Percentiles rank a stretch among this genome's conserved stretches.
These are phyloP conservation scores for Mortierella sp. DNA, from an alignment of 371 early-diverging fungal genomes.

Conservation along the genomic window DNA sequence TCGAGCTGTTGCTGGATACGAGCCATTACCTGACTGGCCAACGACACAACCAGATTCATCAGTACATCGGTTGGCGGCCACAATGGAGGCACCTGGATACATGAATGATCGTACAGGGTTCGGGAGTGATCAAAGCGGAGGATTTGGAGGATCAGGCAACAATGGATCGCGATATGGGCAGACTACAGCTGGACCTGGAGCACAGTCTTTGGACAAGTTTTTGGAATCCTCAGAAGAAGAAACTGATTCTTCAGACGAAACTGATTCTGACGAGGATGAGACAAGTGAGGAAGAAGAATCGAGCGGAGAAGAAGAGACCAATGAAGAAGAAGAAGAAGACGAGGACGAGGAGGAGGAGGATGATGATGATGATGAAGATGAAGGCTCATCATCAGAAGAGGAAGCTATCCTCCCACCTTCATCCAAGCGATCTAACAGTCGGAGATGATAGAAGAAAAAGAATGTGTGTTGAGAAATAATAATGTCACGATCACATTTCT, in stretches of 20 bases:
- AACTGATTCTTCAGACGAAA: constrained; percentile 44
- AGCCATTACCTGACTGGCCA: constrained; percentile 89
- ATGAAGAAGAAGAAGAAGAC: constrained; percentile 38
- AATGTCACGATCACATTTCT: no score
- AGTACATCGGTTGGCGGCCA: constrained; percentile 68
- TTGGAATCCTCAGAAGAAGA: constrained; percentile 54
- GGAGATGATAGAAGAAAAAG: neutral
- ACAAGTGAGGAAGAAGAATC: constrained; percentile 33
- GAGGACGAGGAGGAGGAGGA: constrained; percentile 26
- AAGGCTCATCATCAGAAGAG: constrained; percentile 52
- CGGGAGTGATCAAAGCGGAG: constrained; percentile 61
- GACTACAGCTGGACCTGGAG: constrained; percentile 23
- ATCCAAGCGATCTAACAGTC: constrained; percentile 23
- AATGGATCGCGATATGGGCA: constrained; percentile 32
- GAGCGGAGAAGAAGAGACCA: constrained; percentile 25
- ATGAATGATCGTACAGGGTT: constrained; percentile 66
- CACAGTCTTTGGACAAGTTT: constrained; percentile 50
- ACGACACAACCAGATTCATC: constrained; percentile 74
- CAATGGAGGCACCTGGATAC: constrained; percentile 63
- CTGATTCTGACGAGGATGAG: constrained; percentile 39
- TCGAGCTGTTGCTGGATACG: constrained; percentile 81
- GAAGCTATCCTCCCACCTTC: constrained; percentile 25
- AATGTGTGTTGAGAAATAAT: no score
- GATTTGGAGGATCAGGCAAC: constrained; percentile 12
- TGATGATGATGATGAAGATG: constrained; percentile 42